Conservation (phyloP, 139 green algal species). For the Pedinophyceae sp. region DNA sequence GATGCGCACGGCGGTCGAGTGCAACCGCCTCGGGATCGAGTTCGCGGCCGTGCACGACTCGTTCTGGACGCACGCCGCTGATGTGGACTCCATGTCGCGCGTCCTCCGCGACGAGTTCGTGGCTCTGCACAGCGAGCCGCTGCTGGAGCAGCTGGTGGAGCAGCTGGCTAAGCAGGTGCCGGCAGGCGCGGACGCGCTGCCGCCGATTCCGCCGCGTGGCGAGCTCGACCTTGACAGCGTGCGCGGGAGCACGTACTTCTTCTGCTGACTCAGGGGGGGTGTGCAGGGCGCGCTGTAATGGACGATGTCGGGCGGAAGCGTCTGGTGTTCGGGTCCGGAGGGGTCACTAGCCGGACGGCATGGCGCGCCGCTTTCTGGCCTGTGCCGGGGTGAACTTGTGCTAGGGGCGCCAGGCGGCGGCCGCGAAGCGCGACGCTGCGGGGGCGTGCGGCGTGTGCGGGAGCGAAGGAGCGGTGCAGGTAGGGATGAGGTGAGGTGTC, state of each 20-base stretch:
- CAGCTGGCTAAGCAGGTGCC: constrained; percentile 27
- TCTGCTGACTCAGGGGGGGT: constrained; percentile 41
- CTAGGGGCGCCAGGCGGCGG: too few species aligned
- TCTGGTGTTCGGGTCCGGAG: too few species aligned
- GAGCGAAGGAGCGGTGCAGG: too few species aligned
- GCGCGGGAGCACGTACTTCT: constrained; percentile 68
- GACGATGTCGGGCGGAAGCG: neutral
- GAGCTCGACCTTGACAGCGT: constrained; percentile 54
- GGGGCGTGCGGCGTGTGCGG: too few species aligned
- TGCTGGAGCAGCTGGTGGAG: constrained; percentile 56
- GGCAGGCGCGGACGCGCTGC: constrained; percentile 27
- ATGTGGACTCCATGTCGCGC: constrained; percentile 51
- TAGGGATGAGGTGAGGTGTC: too few species aligned
- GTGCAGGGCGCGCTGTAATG: neutral
- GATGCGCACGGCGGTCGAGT: constrained; percentile 86
- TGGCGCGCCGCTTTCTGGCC: too few species aligned
- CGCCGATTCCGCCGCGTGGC: constrained; percentile 38
- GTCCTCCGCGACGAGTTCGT: constrained; percentile 78
- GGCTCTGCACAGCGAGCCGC: constrained; percentile 55
- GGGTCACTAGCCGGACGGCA: too few species aligned
- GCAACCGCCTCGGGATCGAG: constrained; percentile 31
- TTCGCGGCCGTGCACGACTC: constrained; percentile 96
- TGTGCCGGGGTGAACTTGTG: too few species aligned
- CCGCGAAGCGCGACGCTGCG: too few species aligned
- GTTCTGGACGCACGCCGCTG: constrained; percentile 91